Base-by-base conservation (phyloP, 1,284 basidiomycete genomes). In the Somion occarium region DNA sequence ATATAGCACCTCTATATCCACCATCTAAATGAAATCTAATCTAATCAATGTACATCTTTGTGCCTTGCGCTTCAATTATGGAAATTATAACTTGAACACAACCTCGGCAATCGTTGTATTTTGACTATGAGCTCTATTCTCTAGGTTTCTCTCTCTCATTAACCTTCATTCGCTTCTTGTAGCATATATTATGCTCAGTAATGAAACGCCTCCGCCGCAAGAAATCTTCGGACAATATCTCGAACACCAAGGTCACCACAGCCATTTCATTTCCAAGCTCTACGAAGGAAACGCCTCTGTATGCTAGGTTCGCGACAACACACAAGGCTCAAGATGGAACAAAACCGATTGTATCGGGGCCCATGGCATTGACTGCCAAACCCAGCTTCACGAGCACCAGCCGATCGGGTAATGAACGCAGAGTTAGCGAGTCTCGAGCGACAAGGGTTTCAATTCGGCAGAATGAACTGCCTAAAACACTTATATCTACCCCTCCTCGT, bases 261-360 rank as follows among this genome's bases (percentile, higher is more conserved):
- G 52, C 59, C 22, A 47, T 38, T 3, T 49, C 57, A 15, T 54
- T 53, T 18, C 49, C 49, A 3, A 25, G 41, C 2, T 42, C 55
- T 7, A 55, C 64, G 7, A 15, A 15, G 7, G 30, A 34, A 34
- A 15, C 30, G 7, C 66, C 66, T 7, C 55, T 67, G n/a, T 65
- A 64, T 46, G 62, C 66, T 19, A 63, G 65, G 19, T 67, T 67
- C 44, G 56, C 65, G 19, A 49, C 51, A 25, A 20, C 54, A 7
- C 53, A 53, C 25, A 55, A 55, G 19, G 54, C 46, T n/a, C 45
- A 54, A 44, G 42, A 38, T 38, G 53, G 53, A n/a, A 30, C 50
- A n/a, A 63, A 60, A 38, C 60, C 61, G 7, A 49, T 62, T 18
- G 66, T 67, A 9, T 66, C 66, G 12, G 65, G 63, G 23, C 66